Conservation (phyloP, 495 filamentous ascomycete species). For the Xylaria intraflava region DNA sequence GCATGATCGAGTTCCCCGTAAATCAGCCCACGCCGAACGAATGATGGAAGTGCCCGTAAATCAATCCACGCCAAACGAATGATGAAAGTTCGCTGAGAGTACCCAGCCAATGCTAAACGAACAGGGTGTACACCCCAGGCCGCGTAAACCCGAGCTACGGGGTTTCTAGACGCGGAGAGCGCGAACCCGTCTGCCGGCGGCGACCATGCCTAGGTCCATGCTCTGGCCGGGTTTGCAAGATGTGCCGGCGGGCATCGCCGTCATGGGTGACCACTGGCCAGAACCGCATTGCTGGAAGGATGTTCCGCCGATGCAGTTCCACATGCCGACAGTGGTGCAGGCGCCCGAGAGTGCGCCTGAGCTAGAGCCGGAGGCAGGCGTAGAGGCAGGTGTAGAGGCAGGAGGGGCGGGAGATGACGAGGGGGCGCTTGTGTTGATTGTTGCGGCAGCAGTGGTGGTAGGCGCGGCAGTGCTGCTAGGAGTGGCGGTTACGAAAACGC, state of each 20-base stretch:
- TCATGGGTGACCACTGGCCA: slow-evolving; percentile 35
- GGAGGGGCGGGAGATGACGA: slow-evolving; percentile 11
- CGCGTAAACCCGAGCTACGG: neutral
- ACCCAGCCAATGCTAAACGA: neutral
- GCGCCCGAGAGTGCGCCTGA: slow-evolving; percentile 20
- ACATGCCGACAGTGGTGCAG: slow-evolving; percentile 37
- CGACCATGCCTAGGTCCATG: slow-evolving; percentile 22
- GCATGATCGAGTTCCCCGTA: neutral
- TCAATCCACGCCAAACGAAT: neutral
- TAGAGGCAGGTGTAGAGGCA: slow-evolving; percentile 6
- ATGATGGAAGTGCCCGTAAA: neutral
- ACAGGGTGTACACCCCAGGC: neutral
- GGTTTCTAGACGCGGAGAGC: slow-evolving; percentile 22
- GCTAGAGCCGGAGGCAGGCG: slow-evolving; percentile 15
- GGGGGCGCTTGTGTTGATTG: neutral
- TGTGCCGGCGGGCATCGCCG: slow-evolving; percentile 33
- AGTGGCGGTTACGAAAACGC: slow-evolving; percentile 21
- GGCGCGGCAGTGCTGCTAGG: slow-evolving; percentile 2
- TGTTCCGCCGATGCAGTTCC: slow-evolving; percentile 39
- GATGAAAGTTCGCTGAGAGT: neutral
- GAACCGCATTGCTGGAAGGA: slow-evolving; percentile 40
- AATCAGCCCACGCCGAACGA: neutral
- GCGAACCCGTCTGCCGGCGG: slow-evolving; percentile 21
- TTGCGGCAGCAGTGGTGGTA: slow-evolving; percentile 1
- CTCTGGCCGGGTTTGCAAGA: slow-evolving; percentile 31